Evolutionary conservation across 1,139 yeast genomes (phyloP).

Genomic region (Geotrichum reessii): DNA sequence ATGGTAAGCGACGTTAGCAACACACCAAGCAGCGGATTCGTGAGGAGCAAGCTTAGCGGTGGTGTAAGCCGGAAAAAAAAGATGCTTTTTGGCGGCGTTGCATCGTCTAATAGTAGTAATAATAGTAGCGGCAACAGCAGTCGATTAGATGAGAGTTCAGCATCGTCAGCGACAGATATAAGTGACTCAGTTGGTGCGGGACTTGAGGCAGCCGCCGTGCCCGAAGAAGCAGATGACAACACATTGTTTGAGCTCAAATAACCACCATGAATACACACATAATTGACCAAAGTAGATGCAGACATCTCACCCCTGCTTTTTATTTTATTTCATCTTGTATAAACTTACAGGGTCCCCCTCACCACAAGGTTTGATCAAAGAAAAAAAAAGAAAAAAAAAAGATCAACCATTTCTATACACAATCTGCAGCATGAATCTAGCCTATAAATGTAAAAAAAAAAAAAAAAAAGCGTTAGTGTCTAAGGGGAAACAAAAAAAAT

Average conservation of each 20-base stretch:
- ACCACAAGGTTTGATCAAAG: too few species aligned
- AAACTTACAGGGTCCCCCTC: too few species aligned
- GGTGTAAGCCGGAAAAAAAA: not conserved
- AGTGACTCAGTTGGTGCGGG: not conserved
- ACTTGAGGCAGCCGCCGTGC: not conserved
- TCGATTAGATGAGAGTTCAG: not conserved
- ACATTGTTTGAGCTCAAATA: not conserved
- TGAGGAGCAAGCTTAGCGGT: not conserved
- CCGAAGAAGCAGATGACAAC: not conserved
- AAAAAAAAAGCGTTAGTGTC: too few species aligned
- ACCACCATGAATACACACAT: too few species aligned
- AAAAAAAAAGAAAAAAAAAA: too few species aligned
- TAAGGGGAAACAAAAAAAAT: too few species aligned
- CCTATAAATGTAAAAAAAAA: too few species aligned
- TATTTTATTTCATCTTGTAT: too few species aligned
- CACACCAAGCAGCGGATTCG: not conserved
- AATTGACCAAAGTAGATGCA: too few species aligned
- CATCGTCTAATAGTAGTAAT: not conserved
- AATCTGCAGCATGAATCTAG: too few species aligned
- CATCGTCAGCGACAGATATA: not conserved
- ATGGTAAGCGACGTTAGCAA: constrained; percentile 12
- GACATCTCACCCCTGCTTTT: too few species aligned
- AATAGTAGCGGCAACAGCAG: not conserved
- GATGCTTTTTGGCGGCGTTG: not conserved
- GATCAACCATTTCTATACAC: too few species aligned